Evolutionary conservation across 352 stramenopile species (phyloP).

Genomic region (Phytophthora syringae): DNA sequence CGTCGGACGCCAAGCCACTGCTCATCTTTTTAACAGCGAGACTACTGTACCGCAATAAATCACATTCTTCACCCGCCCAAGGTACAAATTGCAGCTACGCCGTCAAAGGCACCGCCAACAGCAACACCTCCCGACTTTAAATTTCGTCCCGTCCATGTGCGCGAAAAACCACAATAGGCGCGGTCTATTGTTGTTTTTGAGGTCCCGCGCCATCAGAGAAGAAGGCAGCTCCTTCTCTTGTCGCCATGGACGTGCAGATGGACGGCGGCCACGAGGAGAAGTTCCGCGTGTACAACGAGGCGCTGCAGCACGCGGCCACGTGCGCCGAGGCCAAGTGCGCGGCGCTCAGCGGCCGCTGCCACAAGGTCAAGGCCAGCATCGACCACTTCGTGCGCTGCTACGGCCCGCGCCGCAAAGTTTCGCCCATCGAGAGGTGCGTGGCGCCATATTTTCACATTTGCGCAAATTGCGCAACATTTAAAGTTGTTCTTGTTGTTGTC

Average conservation of each 20-base stretch:
- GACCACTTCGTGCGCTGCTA: constrained; percentile 91
- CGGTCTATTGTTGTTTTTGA: constrained; percentile 8
- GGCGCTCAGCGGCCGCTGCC: constrained; percentile 68
- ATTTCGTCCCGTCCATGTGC: neutral
- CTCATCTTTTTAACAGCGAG: no score
- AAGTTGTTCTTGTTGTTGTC: neutral
- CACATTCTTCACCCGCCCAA: no score
- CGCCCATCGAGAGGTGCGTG: constrained; percentile 81
- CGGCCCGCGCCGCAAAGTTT: constrained; percentile 65
- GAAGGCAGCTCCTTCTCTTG: neutral
- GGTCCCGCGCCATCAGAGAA: neutral
- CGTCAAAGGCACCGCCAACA: no score
- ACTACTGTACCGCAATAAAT: no score
- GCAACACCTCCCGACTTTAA: no score
- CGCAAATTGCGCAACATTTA: neutral
- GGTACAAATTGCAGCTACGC: no score
- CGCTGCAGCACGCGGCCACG: constrained; percentile 72
- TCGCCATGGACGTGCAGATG: constrained; percentile 60
- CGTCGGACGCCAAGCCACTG: no score
- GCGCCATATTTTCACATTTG: no score
- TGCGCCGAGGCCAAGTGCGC: constrained; percentile 67
- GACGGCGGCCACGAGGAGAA: constrained; percentile 75
- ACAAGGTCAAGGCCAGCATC: constrained; percentile 90
- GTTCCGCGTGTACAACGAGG: constrained; percentile 88
- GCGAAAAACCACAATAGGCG: neutral